A percentile compares a stretch with the other conserved stretches of the same genome.
Evolutionary conservation across 2,329 filamentous ascomycete species (phyloP).

Genomic region (Lasiodiplodia sp.): DNA sequence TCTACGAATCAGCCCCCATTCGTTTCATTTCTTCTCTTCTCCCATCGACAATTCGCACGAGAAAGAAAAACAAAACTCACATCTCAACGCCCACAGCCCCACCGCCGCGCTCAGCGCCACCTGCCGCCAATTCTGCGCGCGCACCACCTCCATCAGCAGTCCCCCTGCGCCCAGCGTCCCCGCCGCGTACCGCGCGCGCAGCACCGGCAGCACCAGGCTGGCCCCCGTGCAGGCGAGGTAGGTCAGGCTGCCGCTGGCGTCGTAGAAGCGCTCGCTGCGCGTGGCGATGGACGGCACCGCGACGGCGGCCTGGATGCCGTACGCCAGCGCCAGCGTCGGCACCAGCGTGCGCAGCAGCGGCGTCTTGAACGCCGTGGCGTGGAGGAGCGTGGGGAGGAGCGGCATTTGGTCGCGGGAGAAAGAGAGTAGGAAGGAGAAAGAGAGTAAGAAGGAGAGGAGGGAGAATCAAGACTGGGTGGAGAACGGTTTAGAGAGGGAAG

Average conservation of each 20-base stretch:
- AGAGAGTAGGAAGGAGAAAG: no score
- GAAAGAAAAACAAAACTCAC: slow-evolving; percentile 49
- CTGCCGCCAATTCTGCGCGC: slow-evolving; percentile 66
- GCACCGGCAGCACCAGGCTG: slow-evolving; percentile 66
- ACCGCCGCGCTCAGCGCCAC: slow-evolving; percentile 62
- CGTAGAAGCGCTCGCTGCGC: slow-evolving; percentile 72
- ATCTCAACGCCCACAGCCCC: slow-evolving; percentile 67
- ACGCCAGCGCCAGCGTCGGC: slow-evolving; percentile 68
- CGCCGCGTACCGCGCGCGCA: slow-evolving; percentile 62
- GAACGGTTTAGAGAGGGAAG: background rate
- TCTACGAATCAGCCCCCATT: background rate
- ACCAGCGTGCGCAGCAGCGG: slow-evolving; percentile 69
- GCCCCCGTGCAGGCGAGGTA: slow-evolving; percentile 70
- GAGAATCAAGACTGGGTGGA: background rate
- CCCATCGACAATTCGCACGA: background rate
- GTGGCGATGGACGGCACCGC: slow-evolving; percentile 68
- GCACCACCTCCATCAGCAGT: slow-evolving; percentile 41
- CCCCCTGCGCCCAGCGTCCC: slow-evolving; percentile 45
- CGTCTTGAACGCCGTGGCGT: slow-evolving; percentile 66
- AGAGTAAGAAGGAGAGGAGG: background rate
- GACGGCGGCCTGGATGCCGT: slow-evolving; percentile 68
- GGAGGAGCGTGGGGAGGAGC: slow-evolving; percentile 59
- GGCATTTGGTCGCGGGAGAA: slow-evolving; percentile 36
- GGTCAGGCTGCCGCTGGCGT: slow-evolving; percentile 70
- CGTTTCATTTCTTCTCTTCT: background rate